Evolutionary conservation across 495 filamentous ascomycete genomes (phyloP), one percentile per base, ranked within the genome.

Genomic region (Terfezia claveryi): DNA sequence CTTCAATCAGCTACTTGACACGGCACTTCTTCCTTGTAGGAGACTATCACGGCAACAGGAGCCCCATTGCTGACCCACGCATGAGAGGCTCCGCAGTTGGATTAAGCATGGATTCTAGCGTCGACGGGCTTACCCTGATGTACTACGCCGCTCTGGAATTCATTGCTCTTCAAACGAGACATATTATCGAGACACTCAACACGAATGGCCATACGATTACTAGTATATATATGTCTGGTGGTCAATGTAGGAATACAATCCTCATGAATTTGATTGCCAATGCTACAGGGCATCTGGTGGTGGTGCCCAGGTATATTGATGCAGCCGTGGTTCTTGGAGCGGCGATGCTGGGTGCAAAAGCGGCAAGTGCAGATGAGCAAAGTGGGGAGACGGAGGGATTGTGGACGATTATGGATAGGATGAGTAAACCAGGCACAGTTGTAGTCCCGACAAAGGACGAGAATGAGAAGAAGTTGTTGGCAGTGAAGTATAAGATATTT

Each of bases 11-110:
- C n/a, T 92, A 82, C 61, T 72, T 98, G 0, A 85, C 75, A 14
- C 82, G 91, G 8, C 89, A 96, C 67, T 80, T 92, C 68, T 98
- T 96, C 76, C 92, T 98, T 73, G 95, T 96, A 64, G 91, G 91
- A 54, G 91, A 98, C 63, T 77, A 94, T n/a, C 95, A 91, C 75
- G 91, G 91, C 44, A 98, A 98, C 68, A 80, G 91, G 36, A 93
- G 85, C 16, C 91, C 91, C 6, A 78, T 98, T 55, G 89, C 89
- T 0, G 86, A 98, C 62, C 75, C 88, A 1, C 79, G 77, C 65
- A 98, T 98, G 91, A 80, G 79, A 36, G 91, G 91, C 36, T 79
- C 87, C 1, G 75, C 91, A 50, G 79, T 93, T 55, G 91, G 91
- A 7, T 72, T 98, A 37, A 82, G 79, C 66, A 82, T 77, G 54